Evolutionary conservation across 352 stramenopile genomes (phyloP).

Genomic region (Pythium coloratum): DNA sequence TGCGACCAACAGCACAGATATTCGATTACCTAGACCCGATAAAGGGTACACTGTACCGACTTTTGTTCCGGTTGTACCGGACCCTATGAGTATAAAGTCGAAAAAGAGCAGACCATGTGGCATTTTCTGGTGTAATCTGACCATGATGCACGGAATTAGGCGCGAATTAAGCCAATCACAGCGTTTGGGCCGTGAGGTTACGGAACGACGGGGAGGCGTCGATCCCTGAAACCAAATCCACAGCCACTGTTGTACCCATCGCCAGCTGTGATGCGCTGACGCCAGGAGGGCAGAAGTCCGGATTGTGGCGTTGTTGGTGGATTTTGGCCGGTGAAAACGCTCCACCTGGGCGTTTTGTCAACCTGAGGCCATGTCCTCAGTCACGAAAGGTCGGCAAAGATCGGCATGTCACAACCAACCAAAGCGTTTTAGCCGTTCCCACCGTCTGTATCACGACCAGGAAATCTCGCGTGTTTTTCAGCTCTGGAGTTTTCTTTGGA

Average conservation of each 20-base stretch:
- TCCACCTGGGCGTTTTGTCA: not conserved
- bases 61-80: not conserved
- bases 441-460: not conserved
- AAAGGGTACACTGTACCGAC: not conserved
- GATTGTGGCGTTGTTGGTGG: not conserved
- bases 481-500: not conserved
- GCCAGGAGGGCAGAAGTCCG: not conserved
- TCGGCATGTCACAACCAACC: conserved; percentile 4
- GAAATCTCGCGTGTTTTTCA: not conserved
- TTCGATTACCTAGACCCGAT: not conserved
- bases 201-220: conserved; percentile 2
- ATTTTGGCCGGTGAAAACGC: not conserved
- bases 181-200: conserved; percentile 1
- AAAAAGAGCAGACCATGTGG: not conserved
- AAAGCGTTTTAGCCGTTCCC: not conserved
- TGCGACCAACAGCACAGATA: conserved; percentile 3
- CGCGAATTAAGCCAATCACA: not conserved
- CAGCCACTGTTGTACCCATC: conserved; percentile 3
- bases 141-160: not conserved
- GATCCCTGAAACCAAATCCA: conserved; percentile 1
- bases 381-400: not conserved
- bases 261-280: not conserved
- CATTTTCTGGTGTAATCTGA: not conserved
- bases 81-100: not conserved
- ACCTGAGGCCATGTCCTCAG: not conserved